Evolutionary conservation across 495 filamentous ascomycete genomes (phyloP), one percentile per base, ranked within the genome.

Genomic region (Letharia lupina): DNA sequence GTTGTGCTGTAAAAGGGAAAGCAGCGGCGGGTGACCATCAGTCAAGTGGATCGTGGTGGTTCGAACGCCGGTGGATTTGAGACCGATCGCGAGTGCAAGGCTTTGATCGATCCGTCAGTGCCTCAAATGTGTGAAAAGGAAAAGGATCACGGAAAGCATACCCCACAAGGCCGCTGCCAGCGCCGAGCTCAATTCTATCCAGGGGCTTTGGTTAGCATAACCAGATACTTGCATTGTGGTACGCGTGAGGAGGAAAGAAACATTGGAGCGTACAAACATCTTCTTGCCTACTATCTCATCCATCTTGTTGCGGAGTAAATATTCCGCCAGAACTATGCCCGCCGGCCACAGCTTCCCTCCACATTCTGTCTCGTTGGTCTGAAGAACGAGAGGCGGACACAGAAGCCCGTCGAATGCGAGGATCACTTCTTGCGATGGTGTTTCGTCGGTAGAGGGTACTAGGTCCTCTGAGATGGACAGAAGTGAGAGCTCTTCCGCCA

Each of bases 261-360:
- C 40, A 42, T 47, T 20, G 47, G 40, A 72, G 45, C 62, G 59
- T 69, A 88, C 88, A 73, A 72, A 96, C 92, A 96, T 92, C 72
- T 84, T 82, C 66, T 87, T 86, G 33, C 82, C 79, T 63, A 76
- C 73, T 67, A 96, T 70, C 59, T 82, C 76, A 37, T 82, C 77
- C 66, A 77, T 74, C 69, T 89, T 88, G 67, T 84, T 85, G 60
- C 84, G 18, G 45, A 98, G 79, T 77, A 97, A 79, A 72, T 97
- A 95, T 73, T 87, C 90, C 13, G 87, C 84, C 37, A 98, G 77
- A 4, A 92, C 86, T 85, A 92, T 89, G 13, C 94, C 94, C 2
- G 94, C 94, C 1, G 93, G 94, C 94, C 94, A 98, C 18, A 95
- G 78, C 72, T 91, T 88, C 3, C 94, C 94, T 20, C 94, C 94